Evolutionary conservation across 305 asterid genomes (phyloP).

Genomic region (Nicotiana rustica): DNA sequence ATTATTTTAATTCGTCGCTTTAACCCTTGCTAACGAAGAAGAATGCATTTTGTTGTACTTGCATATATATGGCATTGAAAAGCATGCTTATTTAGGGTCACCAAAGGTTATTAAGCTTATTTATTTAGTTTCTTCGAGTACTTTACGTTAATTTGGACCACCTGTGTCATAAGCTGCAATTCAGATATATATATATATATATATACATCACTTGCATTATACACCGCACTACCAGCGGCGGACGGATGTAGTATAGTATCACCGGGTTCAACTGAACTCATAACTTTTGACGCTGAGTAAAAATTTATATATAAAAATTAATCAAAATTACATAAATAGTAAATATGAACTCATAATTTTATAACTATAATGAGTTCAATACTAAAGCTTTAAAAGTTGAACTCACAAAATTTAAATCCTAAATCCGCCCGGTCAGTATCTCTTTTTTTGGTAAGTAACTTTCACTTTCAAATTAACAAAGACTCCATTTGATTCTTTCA

Average conservation of each 20-base stretch:
- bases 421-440: too few relatives aligned
- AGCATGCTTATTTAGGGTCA: conserved; percentile 26
- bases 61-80: conserved; percentile 11
- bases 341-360: too few relatives aligned
- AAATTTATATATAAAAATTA: too few relatives aligned
- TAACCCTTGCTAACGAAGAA: conserved; percentile 21
- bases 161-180: background rate
- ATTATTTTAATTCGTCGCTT: background rate
- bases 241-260: too few relatives aligned
- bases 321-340: too few relatives aligned
- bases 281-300: too few relatives aligned
- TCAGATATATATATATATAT: background rate
- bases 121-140: conserved; percentile 32
- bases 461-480: conserved; percentile 10
- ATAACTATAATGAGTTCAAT: too few relatives aligned
- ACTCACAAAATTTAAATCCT: too few relatives aligned
- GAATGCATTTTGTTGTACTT: conserved; percentile 30
- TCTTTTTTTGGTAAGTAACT: background rate
- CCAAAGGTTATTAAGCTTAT: conserved; percentile 34
- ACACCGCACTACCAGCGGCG: background rate
- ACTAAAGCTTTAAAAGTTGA: too few relatives aligned
- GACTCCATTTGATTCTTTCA: background rate
- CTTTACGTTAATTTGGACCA: conserved; percentile 20
- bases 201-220: background rate
- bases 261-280: too few relatives aligned